Evolutionary conservation across 306 rosid species (phyloP).

Genomic region (cucumber (Cucumis sativus)): Cucumber_9930_V3 NC_026657.2:19425001-19425500

Average conservation of each 20-base stretch:
- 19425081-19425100: conserved; percentile 10
- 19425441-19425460: background rate
- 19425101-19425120: conserved; percentile 13
- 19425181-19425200: conserved; percentile 13
- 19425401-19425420: conserved; percentile 15
- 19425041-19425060: conserved; percentile 11
- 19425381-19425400: conserved; percentile 9
- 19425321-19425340: conserved; percentile 12
- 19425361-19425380: conserved; percentile 8
- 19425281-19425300: no score
- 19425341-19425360: conserved; percentile 13
- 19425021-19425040: conserved; percentile 12
- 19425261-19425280: no score
- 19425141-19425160: conserved; percentile 4
- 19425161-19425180: conserved; percentile 6
- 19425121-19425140: conserved; percentile 9
- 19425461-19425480: background rate
- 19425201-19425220: background rate
- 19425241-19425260: no score
- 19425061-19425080: conserved; percentile 8
- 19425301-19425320: background rate
- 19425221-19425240: no score
- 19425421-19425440: conserved; percentile 14
- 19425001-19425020: conserved; percentile 12
- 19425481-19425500: background rate